Base-by-base conservation (phyloP, 805 yeast species). In the Candida pseudoglaebosa region DNA sequence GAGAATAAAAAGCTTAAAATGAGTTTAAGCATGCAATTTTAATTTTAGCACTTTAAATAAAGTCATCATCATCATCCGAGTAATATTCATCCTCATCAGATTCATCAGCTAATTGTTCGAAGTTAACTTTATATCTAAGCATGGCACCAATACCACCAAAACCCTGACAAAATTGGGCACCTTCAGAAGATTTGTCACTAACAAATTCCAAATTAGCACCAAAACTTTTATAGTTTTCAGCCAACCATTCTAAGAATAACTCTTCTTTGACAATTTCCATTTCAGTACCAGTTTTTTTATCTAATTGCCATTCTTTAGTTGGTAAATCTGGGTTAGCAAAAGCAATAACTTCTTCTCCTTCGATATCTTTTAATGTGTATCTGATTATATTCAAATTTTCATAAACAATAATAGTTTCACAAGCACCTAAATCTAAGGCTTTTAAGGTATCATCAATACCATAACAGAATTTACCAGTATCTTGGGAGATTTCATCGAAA, bases 111-210 rank as follows among this genome's bases (percentile, higher is more conserved):
- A 93, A 77, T 73, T 89, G 97, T 64, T 93, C 99, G 56, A 93
- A 93, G 71, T 93, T 93, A 53, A 93, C 93, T 68, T 89, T 89
- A 70, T 93, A 93, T 71, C 99, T 88, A 62, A 93, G 73, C 53
- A 93, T 62, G 42, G 96, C 97, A 64, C 99, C 99, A 50, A 93
- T 78, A 70, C 99, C 99, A 84, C 99, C 99, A 59, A 93, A 93
- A 43, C 99, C 99, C 54, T 81, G 83, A 43, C 84, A 95, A 66
- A 93, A 93, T 72, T 93, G 99, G 33, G 98, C 95, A 74, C 99
- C 99, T 69, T 93, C 99, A 32, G 95, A 83, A 16, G 96, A 85
- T 69, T 88, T 82, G 71, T 93, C 98, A 36, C 97, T 86, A 51
- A 93, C 96, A 54, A 93, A 93, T 71, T 93, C 99, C 54, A 93